Evolutionary conservation across 805 yeast genomes (phyloP).

Genomic region (Schizosaccharomyces octosporus): DNA sequence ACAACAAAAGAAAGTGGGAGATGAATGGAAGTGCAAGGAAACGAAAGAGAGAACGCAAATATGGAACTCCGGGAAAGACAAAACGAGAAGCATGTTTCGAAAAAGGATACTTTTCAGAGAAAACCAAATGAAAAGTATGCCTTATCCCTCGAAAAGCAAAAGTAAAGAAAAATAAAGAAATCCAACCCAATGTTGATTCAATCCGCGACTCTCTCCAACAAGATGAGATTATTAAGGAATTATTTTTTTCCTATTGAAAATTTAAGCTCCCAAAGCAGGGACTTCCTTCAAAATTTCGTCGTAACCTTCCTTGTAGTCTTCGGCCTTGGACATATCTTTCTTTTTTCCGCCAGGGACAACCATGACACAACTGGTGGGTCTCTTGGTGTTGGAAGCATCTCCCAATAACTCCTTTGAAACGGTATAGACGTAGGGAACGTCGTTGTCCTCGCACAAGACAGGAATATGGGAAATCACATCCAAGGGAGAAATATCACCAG

Average conservation of each 20-base stretch:
- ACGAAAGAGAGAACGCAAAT: no score
- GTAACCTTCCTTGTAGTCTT: conserved; percentile 72
- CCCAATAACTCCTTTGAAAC: conserved; percentile 97
- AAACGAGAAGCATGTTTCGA: no score
- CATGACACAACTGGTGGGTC: conserved; percentile 96
- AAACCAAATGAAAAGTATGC: no score
- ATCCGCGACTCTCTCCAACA: no score
- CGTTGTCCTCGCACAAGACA: conserved; percentile 80
- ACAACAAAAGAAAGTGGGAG: no score
- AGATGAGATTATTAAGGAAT: no score
- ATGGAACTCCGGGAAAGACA: no score
- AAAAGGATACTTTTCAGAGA: no score
- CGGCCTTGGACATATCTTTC: conserved; percentile 41
- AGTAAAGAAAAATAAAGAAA: no score
- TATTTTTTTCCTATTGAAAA: not conserved
- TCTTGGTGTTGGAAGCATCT: conserved; percentile 94
- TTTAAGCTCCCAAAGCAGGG: not conserved
- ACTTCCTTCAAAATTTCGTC: conserved; percentile 84
- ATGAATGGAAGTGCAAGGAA: no score
- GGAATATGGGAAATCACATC: conserved; percentile 95
- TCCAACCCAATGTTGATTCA: no score
- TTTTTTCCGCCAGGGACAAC: conserved; percentile 86
- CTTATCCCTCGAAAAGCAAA: no score
- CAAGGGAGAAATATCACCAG: conserved; percentile 93
- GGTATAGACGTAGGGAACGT: conserved; percentile 76